These are phyloP conservation scores for Piedraia hortae DNA, from an alignment of 2,329 filamentous ascomycete genomes.

Conservation along the genomic window DNA sequence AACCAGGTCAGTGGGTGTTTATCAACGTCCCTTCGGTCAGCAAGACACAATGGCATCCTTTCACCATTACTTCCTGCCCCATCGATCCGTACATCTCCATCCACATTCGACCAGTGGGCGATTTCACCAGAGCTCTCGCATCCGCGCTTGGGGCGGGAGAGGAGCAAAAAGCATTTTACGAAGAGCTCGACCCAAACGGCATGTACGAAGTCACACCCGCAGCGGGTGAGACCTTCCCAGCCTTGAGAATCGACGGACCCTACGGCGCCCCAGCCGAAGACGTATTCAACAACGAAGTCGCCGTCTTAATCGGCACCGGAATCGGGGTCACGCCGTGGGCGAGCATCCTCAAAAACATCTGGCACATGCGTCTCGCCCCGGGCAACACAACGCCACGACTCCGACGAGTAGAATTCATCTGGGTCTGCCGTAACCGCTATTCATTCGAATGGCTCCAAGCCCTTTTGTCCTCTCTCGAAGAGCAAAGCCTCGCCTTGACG, in stretches of 20 bases:
- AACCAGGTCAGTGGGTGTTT: constrained; percentile 95
- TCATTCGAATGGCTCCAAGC: constrained; percentile 99
- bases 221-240: constrained; percentile 79
- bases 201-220: constrained; percentile 96
- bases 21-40: constrained; percentile 77
- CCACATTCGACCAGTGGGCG: constrained; percentile 85
- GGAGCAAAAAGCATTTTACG: constrained; percentile 70
- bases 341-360: constrained; percentile 84
- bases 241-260: constrained; percentile 71
- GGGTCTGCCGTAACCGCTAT: constrained; percentile 85
- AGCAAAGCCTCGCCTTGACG: constrained; percentile 42
- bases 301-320: constrained; percentile 60
- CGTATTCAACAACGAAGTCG: constrained; percentile 80
- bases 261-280: constrained; percentile 95
- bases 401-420: constrained; percentile 92
- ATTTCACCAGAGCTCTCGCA: constrained; percentile 84
- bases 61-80: constrained; percentile 95
- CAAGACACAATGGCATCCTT: constrained; percentile 86
- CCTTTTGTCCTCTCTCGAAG: constrained; percentile 67
- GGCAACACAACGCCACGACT: constrained; percentile 76
- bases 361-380: constrained; percentile 72
- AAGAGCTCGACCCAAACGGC: constrained; percentile 68
- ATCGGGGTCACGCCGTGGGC: constrained; percentile 77
- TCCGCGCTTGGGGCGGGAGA: constrained; percentile 78
- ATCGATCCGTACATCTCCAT: constrained; percentile 86